Conservation (phyloP, 345 rosid species). For the Microthlaspi erraticum region DNA sequence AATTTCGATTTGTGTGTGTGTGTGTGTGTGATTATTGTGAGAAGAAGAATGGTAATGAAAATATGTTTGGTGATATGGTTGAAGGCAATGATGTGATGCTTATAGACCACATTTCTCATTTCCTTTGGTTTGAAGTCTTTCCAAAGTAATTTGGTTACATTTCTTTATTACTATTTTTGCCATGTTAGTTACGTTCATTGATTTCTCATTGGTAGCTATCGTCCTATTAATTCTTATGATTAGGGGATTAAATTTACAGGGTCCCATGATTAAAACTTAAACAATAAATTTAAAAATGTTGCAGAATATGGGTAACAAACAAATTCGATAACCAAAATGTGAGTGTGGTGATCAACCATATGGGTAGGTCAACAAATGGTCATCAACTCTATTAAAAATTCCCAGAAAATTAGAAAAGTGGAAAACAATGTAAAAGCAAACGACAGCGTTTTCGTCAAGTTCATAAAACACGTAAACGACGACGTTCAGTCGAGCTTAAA, state of each 20-base stretch:
- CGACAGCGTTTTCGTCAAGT: neutral
- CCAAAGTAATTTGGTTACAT: slow-evolving; percentile 29
- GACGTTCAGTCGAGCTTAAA: slow-evolving; percentile 18
- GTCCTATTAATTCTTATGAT: neutral
- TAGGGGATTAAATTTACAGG: slow-evolving; percentile 2
- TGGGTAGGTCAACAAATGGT: slow-evolving; percentile 40
- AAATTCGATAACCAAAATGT: slow-evolving; percentile 31
- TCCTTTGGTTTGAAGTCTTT: slow-evolving; percentile 46
- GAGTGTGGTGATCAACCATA: slow-evolving; percentile 43
- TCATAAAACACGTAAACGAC: neutral
- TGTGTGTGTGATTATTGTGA: neutral
- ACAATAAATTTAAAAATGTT: slow-evolving; percentile 20
- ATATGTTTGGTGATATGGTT: slow-evolving; percentile 43
- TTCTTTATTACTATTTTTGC: slow-evolving; percentile 16
- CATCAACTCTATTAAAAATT: slow-evolving; percentile 35
- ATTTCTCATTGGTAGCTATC: neutral
- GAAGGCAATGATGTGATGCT: slow-evolving; percentile 44
- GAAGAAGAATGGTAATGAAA: slow-evolving; percentile 16
- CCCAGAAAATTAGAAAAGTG: slow-evolving; percentile 12
- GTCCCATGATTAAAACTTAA: slow-evolving; percentile 21
- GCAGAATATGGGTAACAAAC: neutral
- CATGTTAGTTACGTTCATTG: slow-evolving; percentile 1
- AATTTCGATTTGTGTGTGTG: neutral
- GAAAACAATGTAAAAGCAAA: neutral
- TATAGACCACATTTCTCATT: slow-evolving; percentile 37